Conservation (phyloP, 2,329 filamentous ascomycete species). For the Pestalotiopsis sp. region DNA sequence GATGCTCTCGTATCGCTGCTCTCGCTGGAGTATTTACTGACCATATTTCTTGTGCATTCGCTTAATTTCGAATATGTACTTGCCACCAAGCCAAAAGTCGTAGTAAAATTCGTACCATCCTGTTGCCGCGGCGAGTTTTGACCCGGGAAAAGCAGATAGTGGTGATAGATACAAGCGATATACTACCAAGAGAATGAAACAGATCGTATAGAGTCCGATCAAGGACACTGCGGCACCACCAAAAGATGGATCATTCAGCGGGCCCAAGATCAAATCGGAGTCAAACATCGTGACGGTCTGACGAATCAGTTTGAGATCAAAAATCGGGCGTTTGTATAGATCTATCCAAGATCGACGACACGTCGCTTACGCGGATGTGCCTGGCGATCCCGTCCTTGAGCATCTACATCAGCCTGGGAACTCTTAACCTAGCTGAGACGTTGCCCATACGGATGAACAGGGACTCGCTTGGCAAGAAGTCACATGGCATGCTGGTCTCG, state of each 20-base stretch:
- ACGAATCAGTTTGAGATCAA: too few relatives aligned
- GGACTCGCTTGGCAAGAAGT: too few relatives aligned
- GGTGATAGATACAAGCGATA: neutral
- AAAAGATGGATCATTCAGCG: neutral
- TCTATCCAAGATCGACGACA: too few relatives aligned
- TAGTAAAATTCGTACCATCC: constrained; percentile 2
- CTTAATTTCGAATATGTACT: neutral
- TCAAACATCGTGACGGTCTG: neutral
- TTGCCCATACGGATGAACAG: too few relatives aligned
- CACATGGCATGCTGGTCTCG: too few relatives aligned
- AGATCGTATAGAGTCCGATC: neutral
- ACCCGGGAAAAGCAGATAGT: neutral
- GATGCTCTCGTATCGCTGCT: neutral
- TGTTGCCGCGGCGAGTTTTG: neutral
- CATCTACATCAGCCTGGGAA: too few relatives aligned
- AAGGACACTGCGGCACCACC: neutral
- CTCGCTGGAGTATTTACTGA: neutral
- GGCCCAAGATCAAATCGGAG: neutral
- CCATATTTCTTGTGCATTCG: constrained; percentile 19
- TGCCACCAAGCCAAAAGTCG: neutral
- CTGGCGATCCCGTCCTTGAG: too few relatives aligned
- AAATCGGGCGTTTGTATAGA: too few relatives aligned
- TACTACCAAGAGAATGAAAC: neutral
- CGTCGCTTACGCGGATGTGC: too few relatives aligned
- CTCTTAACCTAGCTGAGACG: too few relatives aligned